Conservation (phyloP, 768 basidiomycete species). For the Clavaria fumosa region DNA sequence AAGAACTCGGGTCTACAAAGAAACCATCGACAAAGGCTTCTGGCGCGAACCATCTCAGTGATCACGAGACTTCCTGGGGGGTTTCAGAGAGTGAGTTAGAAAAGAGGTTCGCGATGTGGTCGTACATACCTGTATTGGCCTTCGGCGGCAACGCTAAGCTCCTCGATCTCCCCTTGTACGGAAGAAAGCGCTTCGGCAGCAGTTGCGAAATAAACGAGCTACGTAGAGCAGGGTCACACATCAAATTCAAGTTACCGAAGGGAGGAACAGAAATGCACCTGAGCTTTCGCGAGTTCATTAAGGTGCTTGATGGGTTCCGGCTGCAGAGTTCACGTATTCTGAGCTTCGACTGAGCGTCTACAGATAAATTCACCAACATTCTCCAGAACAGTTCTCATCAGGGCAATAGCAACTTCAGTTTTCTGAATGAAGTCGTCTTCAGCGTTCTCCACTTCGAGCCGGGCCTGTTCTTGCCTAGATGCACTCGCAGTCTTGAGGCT, state of each 20-base stretch:
- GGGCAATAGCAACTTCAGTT: slow-evolving; percentile 91
- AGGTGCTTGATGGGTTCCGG: slow-evolving; percentile 94
- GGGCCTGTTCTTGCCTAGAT: slow-evolving; percentile 77
- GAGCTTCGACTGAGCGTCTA: background rate
- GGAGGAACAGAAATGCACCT: slow-evolving; percentile 25
- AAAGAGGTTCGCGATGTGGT: background rate
- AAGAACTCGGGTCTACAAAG: too few relatives aligned
- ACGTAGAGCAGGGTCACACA: background rate
- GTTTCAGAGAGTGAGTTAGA: background rate
- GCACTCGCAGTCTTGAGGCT: slow-evolving; percentile 71
- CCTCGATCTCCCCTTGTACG: slow-evolving; percentile 86
- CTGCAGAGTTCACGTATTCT: slow-evolving; percentile 22
- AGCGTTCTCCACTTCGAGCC: slow-evolving; percentile 84
- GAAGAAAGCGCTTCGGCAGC: slow-evolving; percentile 71
- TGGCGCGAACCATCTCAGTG: too few relatives aligned
- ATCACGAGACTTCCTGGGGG: slow-evolving; percentile 70
- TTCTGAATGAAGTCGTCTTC: slow-evolving; percentile 95
- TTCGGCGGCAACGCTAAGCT: slow-evolving; percentile 83
- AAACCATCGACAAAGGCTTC: too few relatives aligned
- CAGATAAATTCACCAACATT: slow-evolving; percentile 44
- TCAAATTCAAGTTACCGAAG: background rate
- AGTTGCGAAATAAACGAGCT: slow-evolving; percentile 58
- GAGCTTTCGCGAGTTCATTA: slow-evolving; percentile 84
- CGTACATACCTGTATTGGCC: slow-evolving; percentile 71
- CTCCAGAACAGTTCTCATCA: slow-evolving; percentile 97